Evolutionary conservation across 1,139 yeast genomes (phyloP).

Genomic region (Lodderomyces elongisporus): DNA sequence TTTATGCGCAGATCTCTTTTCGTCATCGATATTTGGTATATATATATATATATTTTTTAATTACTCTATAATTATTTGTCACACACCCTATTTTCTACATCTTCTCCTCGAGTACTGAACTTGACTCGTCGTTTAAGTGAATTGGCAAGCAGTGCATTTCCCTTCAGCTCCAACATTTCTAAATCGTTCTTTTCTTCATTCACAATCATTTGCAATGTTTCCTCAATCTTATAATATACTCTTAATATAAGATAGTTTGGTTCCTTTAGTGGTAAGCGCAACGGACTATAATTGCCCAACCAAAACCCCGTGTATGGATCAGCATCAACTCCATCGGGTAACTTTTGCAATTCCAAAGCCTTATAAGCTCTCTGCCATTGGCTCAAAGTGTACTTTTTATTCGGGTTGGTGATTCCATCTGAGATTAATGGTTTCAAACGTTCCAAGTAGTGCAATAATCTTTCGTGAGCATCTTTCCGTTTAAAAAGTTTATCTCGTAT

Average conservation of each 20-base stretch:
- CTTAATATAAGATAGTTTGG: constrained; percentile 55
- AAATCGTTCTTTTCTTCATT: constrained; percentile 14
- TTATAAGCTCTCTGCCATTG: constrained; percentile 28
- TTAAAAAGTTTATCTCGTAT: constrained; percentile 6
- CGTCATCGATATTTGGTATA: too few relatives aligned
- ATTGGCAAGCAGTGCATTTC: too few relatives aligned
- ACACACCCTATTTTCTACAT: too few relatives aligned
- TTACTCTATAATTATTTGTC: too few relatives aligned
- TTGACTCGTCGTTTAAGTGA: too few relatives aligned
- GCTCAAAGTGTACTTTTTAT: constrained; percentile 26
- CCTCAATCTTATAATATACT: constrained; percentile 28
- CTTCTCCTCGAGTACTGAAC: too few relatives aligned
- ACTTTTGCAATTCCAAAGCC: constrained; percentile 8
- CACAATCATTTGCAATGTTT: constrained; percentile 17
- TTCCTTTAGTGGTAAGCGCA: constrained; percentile 62
- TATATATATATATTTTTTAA: too few relatives aligned
- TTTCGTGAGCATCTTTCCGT: constrained; percentile 14
- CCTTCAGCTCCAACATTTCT: too few relatives aligned
- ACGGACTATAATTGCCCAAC: constrained; percentile 61
- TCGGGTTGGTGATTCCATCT: constrained; percentile 30
- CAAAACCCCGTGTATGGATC: constrained; percentile 25
- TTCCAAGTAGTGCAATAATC: constrained; percentile 18
- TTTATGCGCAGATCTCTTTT: too few relatives aligned
- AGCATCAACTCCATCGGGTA: not conserved
- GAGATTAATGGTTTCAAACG: constrained; percentile 25